Evolutionary conservation across 2,329 filamentous ascomycete species (phyloP).

Genomic region (Ophiostoma pallidulum): DNA sequence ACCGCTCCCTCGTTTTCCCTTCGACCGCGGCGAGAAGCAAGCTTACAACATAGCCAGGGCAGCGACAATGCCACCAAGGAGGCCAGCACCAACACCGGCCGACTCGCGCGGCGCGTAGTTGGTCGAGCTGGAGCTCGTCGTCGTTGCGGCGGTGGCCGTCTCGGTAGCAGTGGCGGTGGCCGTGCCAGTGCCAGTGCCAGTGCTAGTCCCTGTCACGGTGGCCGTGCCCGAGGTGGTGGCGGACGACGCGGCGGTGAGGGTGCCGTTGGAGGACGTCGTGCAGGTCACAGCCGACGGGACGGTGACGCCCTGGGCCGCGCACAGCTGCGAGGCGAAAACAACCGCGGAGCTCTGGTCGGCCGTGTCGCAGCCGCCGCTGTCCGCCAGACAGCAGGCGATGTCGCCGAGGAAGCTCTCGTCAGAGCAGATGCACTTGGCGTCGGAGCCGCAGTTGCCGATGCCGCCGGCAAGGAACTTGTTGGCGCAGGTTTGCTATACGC

Average conservation of each 20-base stretch:
- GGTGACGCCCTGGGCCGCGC: slow-evolving; percentile 24
- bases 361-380: slow-evolving; percentile 21
- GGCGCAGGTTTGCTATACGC: slow-evolving; percentile 24
- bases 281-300: slow-evolving; percentile 26
- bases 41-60: slow-evolving; percentile 18
- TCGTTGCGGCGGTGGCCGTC: slow-evolving; percentile 8
- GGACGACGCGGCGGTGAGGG: background rate
- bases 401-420: slow-evolving; percentile 30
- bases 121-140: slow-evolving; percentile 8
- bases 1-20: background rate
- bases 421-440: slow-evolving; percentile 33
- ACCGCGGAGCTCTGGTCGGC: slow-evolving; percentile 24
- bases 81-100: slow-evolving; percentile 12
- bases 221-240: slow-evolving; percentile 9
- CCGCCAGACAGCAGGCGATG: slow-evolving; percentile 29
- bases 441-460: slow-evolving; percentile 27
- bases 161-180: slow-evolving; percentile 11
- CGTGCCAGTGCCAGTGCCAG: slow-evolving; percentile 6
- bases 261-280: slow-evolving; percentile 9
- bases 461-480: slow-evolving; percentile 21
- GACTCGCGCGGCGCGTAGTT: slow-evolving; percentile 14
- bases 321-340: slow-evolving; percentile 24
- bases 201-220: slow-evolving; percentile 8
- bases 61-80: slow-evolving; percentile 18
- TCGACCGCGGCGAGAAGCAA: no score